Evolutionary conservation across 352 stramenopile genomes (phyloP).

Genomic region (Phytophthora hybrid): DNA sequence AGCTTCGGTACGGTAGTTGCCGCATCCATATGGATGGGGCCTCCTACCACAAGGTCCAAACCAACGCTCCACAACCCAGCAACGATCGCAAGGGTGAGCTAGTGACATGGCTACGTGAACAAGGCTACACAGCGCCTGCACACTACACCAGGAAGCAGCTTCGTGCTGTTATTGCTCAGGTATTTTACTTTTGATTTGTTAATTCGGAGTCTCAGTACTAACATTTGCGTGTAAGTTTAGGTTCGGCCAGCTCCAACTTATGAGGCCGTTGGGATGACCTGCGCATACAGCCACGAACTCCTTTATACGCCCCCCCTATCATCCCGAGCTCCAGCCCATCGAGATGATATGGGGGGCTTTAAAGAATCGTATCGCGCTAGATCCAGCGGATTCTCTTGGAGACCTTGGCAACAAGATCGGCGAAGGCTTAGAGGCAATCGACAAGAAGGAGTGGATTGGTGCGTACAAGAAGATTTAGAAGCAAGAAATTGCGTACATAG

Average conservation of each 20-base stretch:
- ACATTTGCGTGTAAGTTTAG: background rate
- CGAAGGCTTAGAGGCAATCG: background rate
- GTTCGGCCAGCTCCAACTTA: background rate
- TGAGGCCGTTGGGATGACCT: background rate
- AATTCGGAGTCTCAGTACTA: background rate
- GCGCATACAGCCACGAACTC: background rate
- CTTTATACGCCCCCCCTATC: background rate
- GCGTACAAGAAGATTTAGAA: background rate
- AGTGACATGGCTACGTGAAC: no score
- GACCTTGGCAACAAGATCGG: background rate
- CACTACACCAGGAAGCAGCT: background rate
- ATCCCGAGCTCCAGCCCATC: background rate
- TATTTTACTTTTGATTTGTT: background rate
- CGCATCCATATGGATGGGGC: no score
- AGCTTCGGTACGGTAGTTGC: no score
- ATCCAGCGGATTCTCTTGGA: background rate
- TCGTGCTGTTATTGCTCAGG: background rate
- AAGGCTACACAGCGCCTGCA: background rate
- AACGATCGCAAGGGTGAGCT: conserved; percentile 8
- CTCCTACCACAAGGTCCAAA: no score
- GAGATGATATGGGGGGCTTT: background rate
- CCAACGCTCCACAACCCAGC: background rate
- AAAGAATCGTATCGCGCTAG: background rate
- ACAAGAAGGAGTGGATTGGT: background rate
- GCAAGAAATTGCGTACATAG: background rate